Percentiles rank a stretch among this genome's conserved stretches.
Conservation (phyloP, 345 rosid species). For the Rhodamnia rubescens region DNA sequence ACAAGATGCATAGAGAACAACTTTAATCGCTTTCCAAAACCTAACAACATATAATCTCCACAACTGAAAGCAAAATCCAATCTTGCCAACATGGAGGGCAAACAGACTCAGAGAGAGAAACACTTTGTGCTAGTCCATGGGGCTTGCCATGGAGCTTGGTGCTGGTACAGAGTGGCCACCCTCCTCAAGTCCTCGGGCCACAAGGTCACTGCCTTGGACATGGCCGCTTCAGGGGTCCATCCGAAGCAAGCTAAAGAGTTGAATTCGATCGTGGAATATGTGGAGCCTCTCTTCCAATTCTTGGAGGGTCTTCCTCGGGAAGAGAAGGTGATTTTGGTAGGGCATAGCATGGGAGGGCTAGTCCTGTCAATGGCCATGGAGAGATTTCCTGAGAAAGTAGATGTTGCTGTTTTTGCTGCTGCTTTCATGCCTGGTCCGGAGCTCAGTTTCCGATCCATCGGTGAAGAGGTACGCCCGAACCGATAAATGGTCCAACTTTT, state of each 20-base stretch:
- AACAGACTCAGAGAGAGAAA: background rate
- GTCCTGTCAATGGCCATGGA: conserved; percentile 27
- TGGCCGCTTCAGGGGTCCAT: conserved; percentile 17
- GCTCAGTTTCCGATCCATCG: conserved; percentile 1
- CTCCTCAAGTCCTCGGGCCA: conserved; percentile 10
- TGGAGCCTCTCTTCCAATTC: conserved; percentile 22
- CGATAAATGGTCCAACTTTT: background rate
- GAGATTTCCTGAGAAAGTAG: conserved; percentile 25
- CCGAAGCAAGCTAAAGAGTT: conserved; percentile 12
- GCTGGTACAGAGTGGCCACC: conserved; percentile 24
- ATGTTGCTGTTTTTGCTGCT: conserved; percentile 15
- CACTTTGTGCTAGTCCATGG: conserved; percentile 13
- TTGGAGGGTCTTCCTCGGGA: conserved; percentile 11
- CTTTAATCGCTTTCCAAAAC: background rate
- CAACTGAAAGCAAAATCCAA: background rate
- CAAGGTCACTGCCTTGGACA: conserved; percentile 16
- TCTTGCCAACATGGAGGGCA: background rate
- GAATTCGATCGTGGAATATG: conserved; percentile 10
- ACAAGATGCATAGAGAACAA: background rate
- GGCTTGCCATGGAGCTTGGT: conserved; percentile 23
- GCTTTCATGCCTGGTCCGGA: conserved; percentile 26
- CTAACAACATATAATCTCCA: background rate
- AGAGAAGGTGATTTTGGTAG: conserved; percentile 31
- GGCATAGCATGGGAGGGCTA: conserved; percentile 26
- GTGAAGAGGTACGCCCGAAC: conserved; percentile 21